Conservation (phyloP, 208 protist species). For the Leishmania braziliensis region DNA sequence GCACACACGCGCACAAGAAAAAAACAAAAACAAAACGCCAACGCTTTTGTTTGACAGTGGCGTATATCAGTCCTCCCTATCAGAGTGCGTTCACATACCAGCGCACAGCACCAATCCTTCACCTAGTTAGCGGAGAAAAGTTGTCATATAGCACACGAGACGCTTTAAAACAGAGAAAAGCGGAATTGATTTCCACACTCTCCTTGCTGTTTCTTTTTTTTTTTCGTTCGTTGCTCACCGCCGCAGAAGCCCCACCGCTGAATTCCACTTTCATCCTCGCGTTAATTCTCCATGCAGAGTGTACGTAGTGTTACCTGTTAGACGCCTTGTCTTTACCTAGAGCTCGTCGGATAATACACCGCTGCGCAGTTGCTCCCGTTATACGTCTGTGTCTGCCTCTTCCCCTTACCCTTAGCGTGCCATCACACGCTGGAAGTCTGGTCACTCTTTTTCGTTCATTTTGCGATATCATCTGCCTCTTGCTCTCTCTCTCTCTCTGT, state of each 20-base stretch:
- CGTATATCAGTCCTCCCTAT: background rate
- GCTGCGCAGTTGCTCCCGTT: background rate
- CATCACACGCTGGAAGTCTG: background rate
- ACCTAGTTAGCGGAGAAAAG: background rate
- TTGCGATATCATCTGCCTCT: background rate
- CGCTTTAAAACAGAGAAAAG: background rate
- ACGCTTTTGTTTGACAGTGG: background rate
- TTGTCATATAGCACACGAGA: background rate
- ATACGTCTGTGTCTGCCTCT: background rate
- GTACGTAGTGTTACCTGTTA: background rate
- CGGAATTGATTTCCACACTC: background rate
- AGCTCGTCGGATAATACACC: background rate
- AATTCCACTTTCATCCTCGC: background rate
- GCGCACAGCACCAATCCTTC: background rate
- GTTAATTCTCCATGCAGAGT: background rate
- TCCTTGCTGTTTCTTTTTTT: background rate
- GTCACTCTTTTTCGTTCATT: background rate
- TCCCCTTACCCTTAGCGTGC: background rate
- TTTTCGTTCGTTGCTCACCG: background rate
- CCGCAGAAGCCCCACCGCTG: background rate
- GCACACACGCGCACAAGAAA: background rate
- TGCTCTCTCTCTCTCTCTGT: background rate
- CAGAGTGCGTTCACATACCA: background rate
- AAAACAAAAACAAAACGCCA: constrained; percentile 5
- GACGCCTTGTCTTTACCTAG: background rate